Conservation (phyloP, 345 rosid genomes). For the Pelargonium nanum region DNA sequence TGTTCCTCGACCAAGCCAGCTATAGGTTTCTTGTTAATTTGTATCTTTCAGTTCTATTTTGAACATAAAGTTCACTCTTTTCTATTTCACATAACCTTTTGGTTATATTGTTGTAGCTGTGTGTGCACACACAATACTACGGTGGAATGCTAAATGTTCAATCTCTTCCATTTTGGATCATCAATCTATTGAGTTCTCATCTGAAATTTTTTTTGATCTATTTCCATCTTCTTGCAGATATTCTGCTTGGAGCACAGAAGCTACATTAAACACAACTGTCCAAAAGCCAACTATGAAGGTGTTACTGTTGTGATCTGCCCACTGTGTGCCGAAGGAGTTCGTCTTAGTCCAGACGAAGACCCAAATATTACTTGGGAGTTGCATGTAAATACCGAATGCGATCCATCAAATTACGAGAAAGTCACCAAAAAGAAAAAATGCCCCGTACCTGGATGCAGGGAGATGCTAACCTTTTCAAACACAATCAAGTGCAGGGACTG, state of each 20-base stretch:
- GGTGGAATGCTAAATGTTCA: too few relatives aligned
- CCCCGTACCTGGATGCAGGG: slow-evolving; percentile 79
- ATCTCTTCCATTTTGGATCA: too few relatives aligned
- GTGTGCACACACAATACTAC: neutral
- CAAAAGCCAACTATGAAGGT: slow-evolving; percentile 63
- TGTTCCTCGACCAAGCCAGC: neutral
- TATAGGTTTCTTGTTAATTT: neutral
- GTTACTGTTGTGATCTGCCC: slow-evolving; percentile 90
- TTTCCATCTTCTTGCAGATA: slow-evolving; percentile 32
- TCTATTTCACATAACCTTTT: neutral
- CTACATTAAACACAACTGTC: slow-evolving; percentile 62
- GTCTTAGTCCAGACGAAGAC: slow-evolving; percentile 68
- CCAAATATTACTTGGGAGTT: slow-evolving; percentile 83
- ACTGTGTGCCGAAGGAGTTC: slow-evolving; percentile 83
- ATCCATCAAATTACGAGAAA: slow-evolving; percentile 83
- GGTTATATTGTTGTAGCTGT: neutral
- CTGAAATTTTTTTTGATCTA: neutral
- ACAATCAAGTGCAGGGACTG: slow-evolving; percentile 87
- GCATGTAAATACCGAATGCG: slow-evolving; percentile 76
- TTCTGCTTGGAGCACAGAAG: slow-evolving; percentile 87
- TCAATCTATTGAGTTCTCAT: too few relatives aligned
- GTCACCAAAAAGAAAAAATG: slow-evolving; percentile 85
- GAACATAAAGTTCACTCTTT: too few relatives aligned
- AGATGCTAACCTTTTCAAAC: slow-evolving; percentile 68
- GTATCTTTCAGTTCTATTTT: too few relatives aligned